Base-by-base conservation (phyloP, 2,329 filamentous ascomycete species). In the Calonectria pteridis region DNA sequence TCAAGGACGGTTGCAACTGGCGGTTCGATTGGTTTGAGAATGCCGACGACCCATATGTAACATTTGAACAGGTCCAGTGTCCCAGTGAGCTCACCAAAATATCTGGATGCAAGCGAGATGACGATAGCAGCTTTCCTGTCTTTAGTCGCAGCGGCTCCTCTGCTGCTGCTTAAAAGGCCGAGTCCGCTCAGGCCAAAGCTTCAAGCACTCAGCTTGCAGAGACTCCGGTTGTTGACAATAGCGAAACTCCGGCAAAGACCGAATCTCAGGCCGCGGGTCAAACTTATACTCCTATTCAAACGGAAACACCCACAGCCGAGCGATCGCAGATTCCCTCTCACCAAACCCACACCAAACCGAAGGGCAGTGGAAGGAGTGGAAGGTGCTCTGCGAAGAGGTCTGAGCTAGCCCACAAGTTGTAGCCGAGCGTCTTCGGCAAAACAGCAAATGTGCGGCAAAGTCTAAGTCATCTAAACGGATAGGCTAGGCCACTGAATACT, bases 11-110 rank as follows among this genome's bases (percentile, higher is more conserved):
- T 11, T 93, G 91, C 84, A 85, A 88, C 81, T 93, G 91, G 89
- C 89, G 91, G 73, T 93, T 92, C 79, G 89, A 92, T 84, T 93
- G 90, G 90, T 92, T 92, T 83, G 79, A 85, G 76, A 88, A 88
- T 74, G 87, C 90, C 63, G 89, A 92, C 80, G 92, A 92, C 83
- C 90, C 90, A 9, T 79, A 78, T 33, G 88, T 92, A 68, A 85
- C 83, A 68, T 92, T 90, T 83, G 84, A 86, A 82, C 86, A 89
- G 82, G 90, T 93, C 16, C 84, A 87, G 74, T 92, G 90, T 82
- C 90, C 89, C 18, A 82, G 85, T 43, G 87, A 83, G 53, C 77
- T 92, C 71, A 88, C 84, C 46, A 81, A 82, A 67, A 83, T 85
- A 70, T 83, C 82, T 26, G 84, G 84, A 50, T 86, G 85, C 73